Percentiles rank a stretch among this genome's conserved stretches.
Conservation (phyloP, 495 filamentous ascomycete genomes). For the Cudoniella acicularis region DNA sequence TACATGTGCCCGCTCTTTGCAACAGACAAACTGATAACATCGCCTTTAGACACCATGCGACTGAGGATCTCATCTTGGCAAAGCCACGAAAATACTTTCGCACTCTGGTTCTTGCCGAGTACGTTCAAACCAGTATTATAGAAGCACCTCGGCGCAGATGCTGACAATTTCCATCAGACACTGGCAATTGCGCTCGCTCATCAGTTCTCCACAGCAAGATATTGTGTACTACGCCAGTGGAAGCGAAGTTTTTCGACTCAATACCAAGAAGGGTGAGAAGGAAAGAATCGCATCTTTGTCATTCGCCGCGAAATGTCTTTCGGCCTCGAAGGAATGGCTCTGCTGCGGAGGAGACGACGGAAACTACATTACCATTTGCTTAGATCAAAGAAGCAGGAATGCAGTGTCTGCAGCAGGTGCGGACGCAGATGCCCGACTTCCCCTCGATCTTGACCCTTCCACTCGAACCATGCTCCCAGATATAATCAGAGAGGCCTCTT, state of each 20-base stretch:
- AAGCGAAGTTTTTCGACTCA: conserved; percentile 64
- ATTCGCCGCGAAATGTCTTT: conserved; percentile 81
- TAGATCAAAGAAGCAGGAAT: conserved; percentile 4
- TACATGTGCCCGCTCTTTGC: too few relatives aligned
- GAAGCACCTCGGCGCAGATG: neutral
- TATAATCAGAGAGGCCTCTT: neutral
- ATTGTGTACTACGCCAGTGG: conserved; percentile 79
- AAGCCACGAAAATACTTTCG: conserved; percentile 72
- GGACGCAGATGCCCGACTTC: conserved; percentile 60
- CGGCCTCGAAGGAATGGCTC: conserved; percentile 80
- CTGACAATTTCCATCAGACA: conserved; percentile 53
- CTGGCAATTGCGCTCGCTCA: conserved; percentile 86
- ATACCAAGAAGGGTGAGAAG: conserved; percentile 66
- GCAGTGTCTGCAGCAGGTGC: conserved; percentile 22
- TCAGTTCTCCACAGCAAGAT: conserved; percentile 73
- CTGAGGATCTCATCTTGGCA: conserved; percentile 55
- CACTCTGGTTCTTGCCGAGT: conserved; percentile 70
- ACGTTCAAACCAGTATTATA: conserved; percentile 30
- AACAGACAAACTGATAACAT: neutral
- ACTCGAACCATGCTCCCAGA: conserved; percentile 12
- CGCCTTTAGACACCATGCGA: conserved; percentile 28
- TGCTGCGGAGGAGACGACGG: conserved; percentile 85
- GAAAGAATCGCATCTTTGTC: conserved; percentile 73
- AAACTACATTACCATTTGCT: conserved; percentile 70
- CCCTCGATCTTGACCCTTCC: conserved; percentile 48